Percentiles rank a stretch among this genome's conserved stretches.
These are phyloP conservation scores for Penicillium herquei DNA, from an alignment of 495 filamentous ascomycete species.

Conservation along the genomic window DNA sequence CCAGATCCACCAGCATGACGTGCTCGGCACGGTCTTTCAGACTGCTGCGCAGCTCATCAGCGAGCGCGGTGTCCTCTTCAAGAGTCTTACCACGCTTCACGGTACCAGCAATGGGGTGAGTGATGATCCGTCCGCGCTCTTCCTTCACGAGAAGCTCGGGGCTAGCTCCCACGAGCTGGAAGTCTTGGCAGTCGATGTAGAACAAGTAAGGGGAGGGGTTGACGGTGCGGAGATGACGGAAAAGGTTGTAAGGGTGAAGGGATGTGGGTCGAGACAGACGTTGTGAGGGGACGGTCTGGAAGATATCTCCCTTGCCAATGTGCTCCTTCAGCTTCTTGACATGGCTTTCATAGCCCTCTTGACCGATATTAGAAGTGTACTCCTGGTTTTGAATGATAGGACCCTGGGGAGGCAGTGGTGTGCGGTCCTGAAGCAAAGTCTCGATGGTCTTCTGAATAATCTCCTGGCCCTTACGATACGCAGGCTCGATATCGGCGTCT, in stretches of 20 bases:
- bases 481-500: slow-evolving; percentile 49
- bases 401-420: slow-evolving; percentile 72
- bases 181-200: slow-evolving; percentile 85
- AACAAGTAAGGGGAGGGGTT: slow-evolving; percentile 97
- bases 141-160: slow-evolving; percentile 92
- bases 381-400: slow-evolving; percentile 69
- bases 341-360: slow-evolving; percentile 79
- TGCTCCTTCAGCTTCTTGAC: slow-evolving; percentile 80
- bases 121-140: slow-evolving; percentile 85
- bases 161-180: slow-evolving; percentile 92
- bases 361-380: slow-evolving; percentile 93
- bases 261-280: slow-evolving; percentile 84
- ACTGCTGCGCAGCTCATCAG: slow-evolving; percentile 71
- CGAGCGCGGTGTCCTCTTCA: slow-evolving; percentile 77
- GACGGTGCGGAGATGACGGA: slow-evolving; percentile 89
- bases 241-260: slow-evolving; percentile 97
- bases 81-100: slow-evolving; percentile 79
- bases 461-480: slow-evolving; percentile 63
- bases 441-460: slow-evolving; percentile 64
- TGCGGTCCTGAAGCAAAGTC: slow-evolving; percentile 66
- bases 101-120: slow-evolving; percentile 95
- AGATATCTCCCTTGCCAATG: slow-evolving; percentile 89
- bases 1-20: slow-evolving; percentile 98
- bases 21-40: slow-evolving; percentile 96
- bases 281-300: slow-evolving; percentile 95